Base-by-base conservation (phyloP, 2,329 filamentous ascomycete species). In the Hyphodiscus sp. region DNA sequence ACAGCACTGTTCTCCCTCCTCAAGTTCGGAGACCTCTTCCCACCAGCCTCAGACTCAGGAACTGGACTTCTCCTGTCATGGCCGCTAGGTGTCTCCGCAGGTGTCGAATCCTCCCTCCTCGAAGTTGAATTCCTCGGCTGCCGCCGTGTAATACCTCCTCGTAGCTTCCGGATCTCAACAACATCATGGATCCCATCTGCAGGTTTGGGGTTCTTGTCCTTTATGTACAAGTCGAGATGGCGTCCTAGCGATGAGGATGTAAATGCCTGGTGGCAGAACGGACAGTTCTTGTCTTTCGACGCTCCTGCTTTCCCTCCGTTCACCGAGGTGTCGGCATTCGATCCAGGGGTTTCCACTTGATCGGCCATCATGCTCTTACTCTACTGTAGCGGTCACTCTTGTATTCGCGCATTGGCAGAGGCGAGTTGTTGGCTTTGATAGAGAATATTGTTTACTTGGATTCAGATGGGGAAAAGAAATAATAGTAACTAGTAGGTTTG, bases 181-280 rank as follows among this genome's bases (percentile, higher is more conserved):
- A 96, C 89, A 73, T 95, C 79, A 71, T 97, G 92, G 45, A 96
- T 74, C 48, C 91, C 91, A 71, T 97, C 92, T 7, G 87, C 75
- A 1, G 85, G 79, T 70, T 91, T 94, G 1, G 92, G 90, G 69
- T 96, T 96, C 74, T 91, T 95, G 55, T 91, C 86, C 67, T 91
- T 91, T 65, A 96, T 91, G 70, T 95, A 96, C 41, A 96, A 81
- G 69, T 97, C 92, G 61, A 96, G 84, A 71, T 97, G 92, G 45
- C 92, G 86, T 48, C 92, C 92, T 50, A 97, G 82, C 2, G 90
- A 95, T 16, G 91, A 96, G 1, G 91, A 96, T 16, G 92, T 96
- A 68, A 96, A 97, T 7, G 86, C 79, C 70, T 96, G 90, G 46
- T 83, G 79, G 70, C 92, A 97, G 73, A 89, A 97, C 38, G 86